Base-by-base conservation (phyloP, 176 grass and related monocot species). In the Triticum dicoccoides region DNA sequence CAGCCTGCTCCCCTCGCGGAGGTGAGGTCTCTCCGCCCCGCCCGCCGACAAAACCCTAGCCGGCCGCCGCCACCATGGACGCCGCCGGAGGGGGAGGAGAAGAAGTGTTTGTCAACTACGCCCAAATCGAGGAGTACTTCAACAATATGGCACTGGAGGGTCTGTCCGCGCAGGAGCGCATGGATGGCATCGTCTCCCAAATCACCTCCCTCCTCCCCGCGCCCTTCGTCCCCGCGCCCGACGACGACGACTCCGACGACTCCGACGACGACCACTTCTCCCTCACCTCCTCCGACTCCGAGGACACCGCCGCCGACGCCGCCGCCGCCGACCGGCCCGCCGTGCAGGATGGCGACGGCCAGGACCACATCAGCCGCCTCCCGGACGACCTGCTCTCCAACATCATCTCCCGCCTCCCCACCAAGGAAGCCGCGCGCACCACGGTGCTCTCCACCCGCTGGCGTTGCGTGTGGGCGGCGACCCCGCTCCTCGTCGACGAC, bases 401-500 rank as follows among this genome's bases (percentile, higher is more conserved):
- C 70, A 74, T 74, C 71, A 0, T 71, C 68, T 74, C 41, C 71
- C 39, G 71, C 41, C 71, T 74, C 71, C 41, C 71, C 41, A 74
- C 71, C 71, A 47, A 25, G 0, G 71, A 74, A 47, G 71, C 71
- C 39, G 71, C 71, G 11, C 71, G 71, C 41, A 47, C 71, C n/a
- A 15, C 9, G 39, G 41, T 47, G 6, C 41, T 74, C 5, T 74
- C 71, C 0, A 27, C 71, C 11, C 71, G 71, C 71, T 74, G 71
- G 71, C 41, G 71, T 6, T 0, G 0, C 71, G 5, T 74, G 3
- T 74, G 71, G 71, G n/a, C 71, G 71, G 71, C 41, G 71, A 47
- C 71, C 39, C 71, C 71, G n/a, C 71, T 74, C 71, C 41, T 74
- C 41, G 6, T 74, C 41, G 71, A 74, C 71, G 71, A 74, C 71